phyloP scores from a whole-genome alignment of 2,329 filamentous ascomycete genomes.

The Nigrograna mackinnonii region DNA sequence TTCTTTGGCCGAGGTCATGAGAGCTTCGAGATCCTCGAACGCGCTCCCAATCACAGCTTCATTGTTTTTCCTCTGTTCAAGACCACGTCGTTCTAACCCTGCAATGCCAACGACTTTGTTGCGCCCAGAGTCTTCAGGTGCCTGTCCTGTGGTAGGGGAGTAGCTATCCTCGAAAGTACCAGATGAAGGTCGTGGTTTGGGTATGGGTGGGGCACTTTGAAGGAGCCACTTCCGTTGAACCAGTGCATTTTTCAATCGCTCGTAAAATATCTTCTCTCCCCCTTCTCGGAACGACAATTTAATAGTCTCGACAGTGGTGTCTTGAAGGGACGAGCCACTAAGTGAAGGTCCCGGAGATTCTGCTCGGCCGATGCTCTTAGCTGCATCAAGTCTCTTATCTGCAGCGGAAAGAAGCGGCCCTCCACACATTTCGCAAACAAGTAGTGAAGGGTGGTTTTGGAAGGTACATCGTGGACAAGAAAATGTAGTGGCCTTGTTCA shows the following conservation, averaged over 20 bases:
- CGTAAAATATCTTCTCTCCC: conserved; percentile 87
- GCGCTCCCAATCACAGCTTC: conserved; percentile 90
- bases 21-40: conserved; percentile 92
- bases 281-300: conserved; percentile 91
- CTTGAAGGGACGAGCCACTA: conserved; percentile 46
- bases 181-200: conserved; percentile 58
- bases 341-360: conserved; percentile 81
- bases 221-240: conserved; percentile 95
- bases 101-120: conserved; percentile 82
- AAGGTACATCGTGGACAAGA: conserved; percentile 89
- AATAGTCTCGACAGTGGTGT: conserved; percentile 72
- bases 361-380: conserved; percentile 50
- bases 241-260: conserved; percentile 83
- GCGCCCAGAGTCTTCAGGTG: conserved; percentile 24
- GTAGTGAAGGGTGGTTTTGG: conserved; percentile 84
- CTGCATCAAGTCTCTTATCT: conserved; percentile 46
- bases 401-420: conserved; percentile 67
- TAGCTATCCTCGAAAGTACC: conserved; percentile 32
- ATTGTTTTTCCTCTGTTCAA: conserved; percentile 88
- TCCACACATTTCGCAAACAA: conserved; percentile 89
- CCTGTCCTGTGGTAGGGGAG: conserved; percentile 20
- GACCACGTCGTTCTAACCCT: conserved; percentile 81
- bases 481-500: conserved; percentile 19
- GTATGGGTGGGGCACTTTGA: conserved; percentile 85
- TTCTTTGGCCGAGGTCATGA: conserved; percentile 98